Percentiles rank a stretch among this genome's conserved stretches.
phyloP scores from a whole-genome alignment of 1,139 yeast genomes.

The Suhomyces bribrorum region DNA sequence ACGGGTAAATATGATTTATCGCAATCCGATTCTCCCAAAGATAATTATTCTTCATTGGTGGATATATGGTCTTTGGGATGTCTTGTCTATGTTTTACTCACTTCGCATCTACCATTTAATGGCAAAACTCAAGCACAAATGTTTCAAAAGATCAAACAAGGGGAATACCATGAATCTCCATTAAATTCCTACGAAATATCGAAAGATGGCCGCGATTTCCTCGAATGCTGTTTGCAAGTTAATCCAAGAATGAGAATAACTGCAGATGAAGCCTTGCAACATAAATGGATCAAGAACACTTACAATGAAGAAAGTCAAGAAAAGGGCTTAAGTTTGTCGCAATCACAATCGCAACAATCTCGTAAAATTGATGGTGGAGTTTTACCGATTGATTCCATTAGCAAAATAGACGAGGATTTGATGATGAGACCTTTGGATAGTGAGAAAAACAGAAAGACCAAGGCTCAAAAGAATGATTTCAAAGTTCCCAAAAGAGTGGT shows the following conservation, averaged over 20 bases:
- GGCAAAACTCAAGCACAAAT: constrained; percentile 88
- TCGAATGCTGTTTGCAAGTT: constrained; percentile 67
- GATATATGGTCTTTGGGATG: constrained; percentile 96
- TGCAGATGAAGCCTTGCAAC: constrained; percentile 70
- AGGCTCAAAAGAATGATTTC: constrained; percentile 34
- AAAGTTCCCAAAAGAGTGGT: constrained; percentile 47
- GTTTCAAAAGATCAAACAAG: constrained; percentile 71
- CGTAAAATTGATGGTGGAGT: constrained; percentile 53
- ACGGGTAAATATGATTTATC: constrained; percentile 60
- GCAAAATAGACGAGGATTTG: constrained; percentile 46
- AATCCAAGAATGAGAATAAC: constrained; percentile 70
- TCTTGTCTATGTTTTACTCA: constrained; percentile 80
- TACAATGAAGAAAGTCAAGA: constrained; percentile 35
- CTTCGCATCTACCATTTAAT: constrained; percentile 91
- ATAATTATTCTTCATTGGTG: constrained; percentile 77
- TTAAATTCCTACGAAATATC: constrained; percentile 68
- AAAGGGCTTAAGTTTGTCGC: constrained; percentile 61
- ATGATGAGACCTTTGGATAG: constrained; percentile 48
- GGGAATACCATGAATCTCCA: constrained; percentile 81
- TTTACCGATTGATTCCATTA: constrained; percentile 39
- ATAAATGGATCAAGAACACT: constrained; percentile 57
- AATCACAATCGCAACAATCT: constrained; percentile 66
- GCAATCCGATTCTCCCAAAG: constrained; percentile 23
- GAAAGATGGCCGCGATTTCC: constrained; percentile 64
- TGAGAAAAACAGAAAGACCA: constrained; percentile 27